Evolutionary conservation across 2,329 filamentous ascomycete genomes (phyloP).

Genomic region (Diaporthe capsici): DNA sequence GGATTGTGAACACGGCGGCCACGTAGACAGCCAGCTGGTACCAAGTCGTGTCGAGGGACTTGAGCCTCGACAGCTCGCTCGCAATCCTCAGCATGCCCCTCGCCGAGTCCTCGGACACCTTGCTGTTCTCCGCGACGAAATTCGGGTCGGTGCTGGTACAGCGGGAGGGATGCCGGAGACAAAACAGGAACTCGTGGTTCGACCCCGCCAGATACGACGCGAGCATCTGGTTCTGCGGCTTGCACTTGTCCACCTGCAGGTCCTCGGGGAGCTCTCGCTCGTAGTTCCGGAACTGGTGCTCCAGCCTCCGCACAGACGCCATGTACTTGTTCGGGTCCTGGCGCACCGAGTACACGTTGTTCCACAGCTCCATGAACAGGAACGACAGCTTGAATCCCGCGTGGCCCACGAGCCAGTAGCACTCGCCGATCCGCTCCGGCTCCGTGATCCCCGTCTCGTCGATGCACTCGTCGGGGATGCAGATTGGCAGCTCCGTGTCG

Average conservation of each 20-base stretch:
- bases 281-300: constrained; percentile 75
- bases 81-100: constrained; percentile 74
- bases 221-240: constrained; percentile 61
- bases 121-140: constrained; percentile 73
- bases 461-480: constrained; percentile 79
- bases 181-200: constrained; percentile 70
- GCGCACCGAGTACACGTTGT: constrained; percentile 80
- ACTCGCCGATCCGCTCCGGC: constrained; percentile 67
- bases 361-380: constrained; percentile 80
- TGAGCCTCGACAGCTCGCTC: constrained; percentile 71
- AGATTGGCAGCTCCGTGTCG: constrained; percentile 82
- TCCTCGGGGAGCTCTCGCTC: constrained; percentile 74
- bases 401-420: constrained; percentile 77
- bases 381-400: constrained; percentile 75
- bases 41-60: constrained; percentile 84
- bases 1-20: constrained; percentile 79
- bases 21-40: constrained; percentile 80
- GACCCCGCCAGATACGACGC: constrained; percentile 69
- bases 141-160: constrained; percentile 67
- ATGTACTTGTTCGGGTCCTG: constrained; percentile 75
- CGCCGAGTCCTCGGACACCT: constrained; percentile 76
- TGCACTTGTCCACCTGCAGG: constrained; percentile 63
- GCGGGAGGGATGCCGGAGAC: constrained; percentile 73
- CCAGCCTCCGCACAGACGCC: constrained; percentile 73
- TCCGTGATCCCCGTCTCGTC: constrained; percentile 73